These are phyloP conservation scores for Microglena sp. DNA, from an alignment of 139 green algal species.

Conservation along the genomic window DNA sequence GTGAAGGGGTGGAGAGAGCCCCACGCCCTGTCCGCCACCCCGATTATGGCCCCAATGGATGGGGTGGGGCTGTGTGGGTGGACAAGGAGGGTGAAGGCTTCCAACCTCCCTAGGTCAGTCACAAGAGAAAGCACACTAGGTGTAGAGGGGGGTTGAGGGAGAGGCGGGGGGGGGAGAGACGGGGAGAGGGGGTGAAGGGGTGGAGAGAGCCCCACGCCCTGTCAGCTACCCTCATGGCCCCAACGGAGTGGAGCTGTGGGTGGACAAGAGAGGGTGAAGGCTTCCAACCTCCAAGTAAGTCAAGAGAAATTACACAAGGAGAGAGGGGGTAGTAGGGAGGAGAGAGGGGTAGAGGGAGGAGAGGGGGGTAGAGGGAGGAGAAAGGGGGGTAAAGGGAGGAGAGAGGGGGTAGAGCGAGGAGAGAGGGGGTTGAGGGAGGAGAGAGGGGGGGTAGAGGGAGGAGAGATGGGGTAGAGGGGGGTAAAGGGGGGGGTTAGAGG, in stretches of 20 bases:
- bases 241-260: slow-evolving; percentile 14
- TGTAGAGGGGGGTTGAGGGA: not conserved
- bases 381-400: too few species aligned
- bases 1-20: too few species aligned
- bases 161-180: not conserved
- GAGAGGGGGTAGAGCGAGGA: not conserved
- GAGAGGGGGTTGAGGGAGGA: too few species aligned
- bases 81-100: slow-evolving; percentile 29
- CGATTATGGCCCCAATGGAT: not conserved
- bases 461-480: not conserved
- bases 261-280: slow-evolving; percentile 29
- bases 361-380: too few species aligned
- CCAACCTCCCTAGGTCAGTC: slow-evolving; percentile 7
- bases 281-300: slow-evolving; percentile 8
- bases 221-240: not conserved
- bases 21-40: slow-evolving; percentile 2
- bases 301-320: not conserved
- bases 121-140: not conserved
- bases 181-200: too few species aligned
- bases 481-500: too few species aligned
- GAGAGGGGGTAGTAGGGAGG: not conserved
- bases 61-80: slow-evolving; percentile 22
- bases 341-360: too few species aligned
- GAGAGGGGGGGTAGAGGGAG: slow-evolving; percentile 20
- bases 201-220: slow-evolving; percentile 8